phyloP scores from a whole-genome alignment of 2,329 filamentous ascomycete species.

The Albifimbria verrucaria region DNA sequence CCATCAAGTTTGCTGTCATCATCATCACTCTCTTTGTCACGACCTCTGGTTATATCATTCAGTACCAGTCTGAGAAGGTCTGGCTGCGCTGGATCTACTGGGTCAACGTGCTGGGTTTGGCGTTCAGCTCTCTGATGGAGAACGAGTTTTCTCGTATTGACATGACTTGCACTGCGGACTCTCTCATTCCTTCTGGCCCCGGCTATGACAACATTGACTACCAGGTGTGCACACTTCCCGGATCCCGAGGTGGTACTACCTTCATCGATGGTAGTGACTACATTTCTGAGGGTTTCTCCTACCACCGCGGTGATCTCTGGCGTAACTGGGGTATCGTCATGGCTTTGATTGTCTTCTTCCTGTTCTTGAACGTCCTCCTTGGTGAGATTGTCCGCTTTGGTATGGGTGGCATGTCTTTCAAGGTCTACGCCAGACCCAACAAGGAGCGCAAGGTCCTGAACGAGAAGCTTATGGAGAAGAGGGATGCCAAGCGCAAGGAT shows the following conservation, averaged over 20 bases:
- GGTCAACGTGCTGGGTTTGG: slow-evolving; percentile 70
- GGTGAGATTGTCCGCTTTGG: slow-evolving; percentile 78
- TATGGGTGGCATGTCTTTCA: slow-evolving; percentile 76
- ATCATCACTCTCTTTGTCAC: slow-evolving; percentile 80
- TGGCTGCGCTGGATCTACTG: slow-evolving; percentile 82
- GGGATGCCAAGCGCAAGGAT: slow-evolving; percentile 49
- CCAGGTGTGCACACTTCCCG: slow-evolving; percentile 78
- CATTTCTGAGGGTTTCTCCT: slow-evolving; percentile 65
- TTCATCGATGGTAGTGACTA: slow-evolving; percentile 66
- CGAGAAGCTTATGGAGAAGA: slow-evolving; percentile 56
- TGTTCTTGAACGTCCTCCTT: slow-evolving; percentile 70
- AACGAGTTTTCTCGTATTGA: slow-evolving; percentile 75
- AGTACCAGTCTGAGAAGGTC: slow-evolving; percentile 69
- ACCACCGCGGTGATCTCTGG: slow-evolving; percentile 68
- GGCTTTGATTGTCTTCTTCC: slow-evolving; percentile 71
- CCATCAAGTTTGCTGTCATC: slow-evolving; percentile 76
- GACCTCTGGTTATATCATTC: slow-evolving; percentile 80
- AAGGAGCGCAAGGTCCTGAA: slow-evolving; percentile 66
- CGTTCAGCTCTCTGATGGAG: slow-evolving; percentile 77
- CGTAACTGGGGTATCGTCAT: slow-evolving; percentile 81
- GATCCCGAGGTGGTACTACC: slow-evolving; percentile 62
- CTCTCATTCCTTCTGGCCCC: slow-evolving; percentile 67
- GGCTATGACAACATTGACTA: slow-evolving; percentile 68
- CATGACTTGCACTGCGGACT: slow-evolving; percentile 65
- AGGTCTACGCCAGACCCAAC: slow-evolving; percentile 70